phyloP scores from a whole-genome alignment of 2,329 filamentous ascomycete species.

The Tolypocladium sp. region DNA sequence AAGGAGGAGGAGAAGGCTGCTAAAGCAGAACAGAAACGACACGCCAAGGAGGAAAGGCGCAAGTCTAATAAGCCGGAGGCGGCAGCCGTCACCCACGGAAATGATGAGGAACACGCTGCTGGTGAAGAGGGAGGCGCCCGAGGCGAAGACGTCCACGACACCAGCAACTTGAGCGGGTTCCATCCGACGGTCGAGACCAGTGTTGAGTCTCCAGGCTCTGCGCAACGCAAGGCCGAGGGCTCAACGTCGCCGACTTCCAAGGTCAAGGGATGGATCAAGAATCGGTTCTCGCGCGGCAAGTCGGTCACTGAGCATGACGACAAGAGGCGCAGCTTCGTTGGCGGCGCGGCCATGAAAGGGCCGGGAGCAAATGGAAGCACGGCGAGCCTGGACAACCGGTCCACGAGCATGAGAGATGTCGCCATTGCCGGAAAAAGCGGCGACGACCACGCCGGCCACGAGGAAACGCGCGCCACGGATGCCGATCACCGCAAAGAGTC shows the following conservation, averaged over 20 bases:
- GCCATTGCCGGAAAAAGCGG: slow-evolving; percentile 31
- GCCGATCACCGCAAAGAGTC: slow-evolving; percentile 8
- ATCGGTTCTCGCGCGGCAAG: slow-evolving; percentile 37
- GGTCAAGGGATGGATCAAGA: slow-evolving; percentile 48
- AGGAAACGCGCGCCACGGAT: background rate
- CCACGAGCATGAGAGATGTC: slow-evolving; percentile 36
- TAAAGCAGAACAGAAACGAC: slow-evolving; percentile 43
- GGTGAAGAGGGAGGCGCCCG: slow-evolving; percentile 5
- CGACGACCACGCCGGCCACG: slow-evolving; percentile 1
- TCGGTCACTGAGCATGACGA: slow-evolving; percentile 26
- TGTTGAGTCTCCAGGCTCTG: slow-evolving; percentile 3
- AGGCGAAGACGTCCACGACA: slow-evolving; percentile 1
- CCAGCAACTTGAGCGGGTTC: background rate
- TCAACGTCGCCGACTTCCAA: slow-evolving; percentile 26
- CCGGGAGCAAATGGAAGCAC: slow-evolving; percentile 35
- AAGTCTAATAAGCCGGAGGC: slow-evolving; percentile 22
- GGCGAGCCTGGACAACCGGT: slow-evolving; percentile 30
- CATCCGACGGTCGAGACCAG: background rate
- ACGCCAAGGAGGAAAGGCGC: slow-evolving; percentile 42
- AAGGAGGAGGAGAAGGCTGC: slow-evolving; percentile 44
- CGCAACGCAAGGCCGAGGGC: slow-evolving; percentile 6
- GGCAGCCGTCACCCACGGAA: slow-evolving; percentile 5
- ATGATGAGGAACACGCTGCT: slow-evolving; percentile 3
- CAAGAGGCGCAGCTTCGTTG: slow-evolving; percentile 35
- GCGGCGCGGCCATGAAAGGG: slow-evolving; percentile 37